phyloP scores from a whole-genome alignment of 1,139 yeast species.

The Chernovozyma sophiae-reginae region DNA sequence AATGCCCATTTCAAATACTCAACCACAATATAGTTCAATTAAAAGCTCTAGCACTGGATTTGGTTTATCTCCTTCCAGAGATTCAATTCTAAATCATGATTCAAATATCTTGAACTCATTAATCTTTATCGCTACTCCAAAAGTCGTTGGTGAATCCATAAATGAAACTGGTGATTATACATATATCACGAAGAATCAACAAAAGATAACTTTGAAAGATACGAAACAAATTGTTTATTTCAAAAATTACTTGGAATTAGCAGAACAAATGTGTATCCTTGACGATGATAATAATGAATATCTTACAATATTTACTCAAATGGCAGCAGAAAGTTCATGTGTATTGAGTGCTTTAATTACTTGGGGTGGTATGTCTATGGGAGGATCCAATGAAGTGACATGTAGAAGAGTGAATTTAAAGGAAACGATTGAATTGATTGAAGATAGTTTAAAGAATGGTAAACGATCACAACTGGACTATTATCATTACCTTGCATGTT shows the following conservation, averaged over 20 bases:
- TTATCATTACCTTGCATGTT: slow-evolving; percentile 2
- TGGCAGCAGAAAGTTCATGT: slow-evolving; percentile 2
- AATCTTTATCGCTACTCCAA: neutral
- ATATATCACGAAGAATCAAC: neutral
- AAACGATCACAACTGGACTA: neutral
- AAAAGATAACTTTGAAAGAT: neutral
- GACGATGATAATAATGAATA: slow-evolving; percentile 2
- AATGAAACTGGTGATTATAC: neutral
- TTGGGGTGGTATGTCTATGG: slow-evolving; percentile 15
- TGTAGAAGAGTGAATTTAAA: slow-evolving; percentile 1
- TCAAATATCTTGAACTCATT: neutral
- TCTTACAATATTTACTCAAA: neutral
- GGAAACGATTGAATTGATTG: slow-evolving; percentile 1
- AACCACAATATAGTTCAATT: too few relatives aligned
- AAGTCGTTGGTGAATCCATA: neutral
- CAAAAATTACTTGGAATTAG: slow-evolving; percentile 3
- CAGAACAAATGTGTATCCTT: slow-evolving; percentile 3
- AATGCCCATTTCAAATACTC: too few relatives aligned
- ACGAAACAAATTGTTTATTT: slow-evolving; percentile 1
- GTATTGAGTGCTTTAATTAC: slow-evolving; percentile 4
- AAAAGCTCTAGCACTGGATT: too few relatives aligned
- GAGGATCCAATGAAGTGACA: slow-evolving; percentile 10
- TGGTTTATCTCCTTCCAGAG: neutral
- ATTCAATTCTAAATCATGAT: neutral
- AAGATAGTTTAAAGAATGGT: neutral